A percentile compares a stretch with the other conserved stretches of the same genome.
These are phyloP conservation scores for Zasmidium citrigriseum DNA, from an alignment of 2,329 filamentous ascomycete genomes.

Conservation along the genomic window DNA sequence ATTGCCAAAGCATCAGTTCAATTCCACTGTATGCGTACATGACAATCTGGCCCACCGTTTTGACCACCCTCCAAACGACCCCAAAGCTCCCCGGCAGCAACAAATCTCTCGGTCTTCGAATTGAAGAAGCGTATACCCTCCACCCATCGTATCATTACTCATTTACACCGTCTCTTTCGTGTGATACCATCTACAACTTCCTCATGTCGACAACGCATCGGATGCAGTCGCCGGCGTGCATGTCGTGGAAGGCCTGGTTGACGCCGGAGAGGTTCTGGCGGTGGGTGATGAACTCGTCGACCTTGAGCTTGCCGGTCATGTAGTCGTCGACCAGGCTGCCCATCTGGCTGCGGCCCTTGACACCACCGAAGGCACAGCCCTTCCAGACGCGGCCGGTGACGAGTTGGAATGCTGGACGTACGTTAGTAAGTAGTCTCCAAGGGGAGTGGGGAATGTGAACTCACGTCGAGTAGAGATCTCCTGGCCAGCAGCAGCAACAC, in stretches of 20 bases:
- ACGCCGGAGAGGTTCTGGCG: constrained; percentile 79
- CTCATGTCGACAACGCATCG: constrained; percentile 80
- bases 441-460: constrained; percentile 41
- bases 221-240: constrained; percentile 97
- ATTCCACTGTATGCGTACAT: background rate
- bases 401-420: constrained; percentile 81
- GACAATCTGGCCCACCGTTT: background rate
- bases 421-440: background rate
- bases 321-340: constrained; percentile 87
- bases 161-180: background rate
- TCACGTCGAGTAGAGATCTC: constrained; percentile 91
- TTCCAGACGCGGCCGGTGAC: constrained; percentile 98
- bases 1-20: background rate
- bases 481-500: constrained; percentile 92
- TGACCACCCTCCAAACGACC: background rate
- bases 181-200: constrained; percentile 27
- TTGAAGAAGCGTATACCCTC: background rate
- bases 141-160: no score
- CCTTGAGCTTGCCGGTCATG: constrained; percentile 85
- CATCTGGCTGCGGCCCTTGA: constrained; percentile 95
- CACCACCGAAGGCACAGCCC: constrained; percentile 95
- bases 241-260: constrained; percentile 86
- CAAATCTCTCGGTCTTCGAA: no score
- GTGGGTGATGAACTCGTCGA: constrained; percentile 99
- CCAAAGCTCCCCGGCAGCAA: no score